Evolutionary conservation across 2,329 filamentous ascomycete genomes (phyloP), one percentile per base, ranked within the genome.

Genomic region (Aureobasidium melanogenum): DNA sequence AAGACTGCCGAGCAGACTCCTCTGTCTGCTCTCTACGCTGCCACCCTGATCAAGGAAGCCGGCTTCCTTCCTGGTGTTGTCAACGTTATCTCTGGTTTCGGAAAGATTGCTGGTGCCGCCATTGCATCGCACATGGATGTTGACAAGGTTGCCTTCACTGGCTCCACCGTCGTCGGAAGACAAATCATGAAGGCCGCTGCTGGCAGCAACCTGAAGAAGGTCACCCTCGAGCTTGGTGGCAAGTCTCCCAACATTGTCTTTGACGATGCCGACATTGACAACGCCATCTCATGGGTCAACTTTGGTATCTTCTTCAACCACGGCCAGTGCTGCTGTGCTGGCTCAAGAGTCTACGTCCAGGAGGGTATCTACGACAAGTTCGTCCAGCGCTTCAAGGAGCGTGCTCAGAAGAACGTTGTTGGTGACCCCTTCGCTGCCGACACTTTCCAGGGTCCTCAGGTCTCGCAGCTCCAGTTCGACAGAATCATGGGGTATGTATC

Each of bases 281-380:
- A 88, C 72, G 85, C 88, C 69, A 86, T 91, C 73, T 84, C 84
- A 63, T 90, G 88, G 87, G 87, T 88, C 78, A 90, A 89, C 73
- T 80, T 80, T 60, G 78, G 78, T 69, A 80, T 81, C 68, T 80
- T 79, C 76, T 83, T 79, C 76, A 83, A 84, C 76, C 80, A 83
- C 72, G 82, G 81, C 69, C 82, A 84, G 73, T 81, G 79, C 76
- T 84, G 82, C 78, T 91, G 88, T 72, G 89, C 89, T 64, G 88
- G 88, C 67, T 91, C 88, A 64, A 87, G 90, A 71, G 83, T 95
- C 74, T 92, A 90, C 76, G 90, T 95, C 58, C 89, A 95, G 75
- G 89, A 94, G 71, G 80, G 81, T 64, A 88, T 95, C 76, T 92
- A 94, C 79, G 90, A 95, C 79, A 87, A 91, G 80, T 95, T 95